Base-by-base conservation (phyloP, 1,139 yeast genomes). In the Maudiozyma humilis region DNA sequence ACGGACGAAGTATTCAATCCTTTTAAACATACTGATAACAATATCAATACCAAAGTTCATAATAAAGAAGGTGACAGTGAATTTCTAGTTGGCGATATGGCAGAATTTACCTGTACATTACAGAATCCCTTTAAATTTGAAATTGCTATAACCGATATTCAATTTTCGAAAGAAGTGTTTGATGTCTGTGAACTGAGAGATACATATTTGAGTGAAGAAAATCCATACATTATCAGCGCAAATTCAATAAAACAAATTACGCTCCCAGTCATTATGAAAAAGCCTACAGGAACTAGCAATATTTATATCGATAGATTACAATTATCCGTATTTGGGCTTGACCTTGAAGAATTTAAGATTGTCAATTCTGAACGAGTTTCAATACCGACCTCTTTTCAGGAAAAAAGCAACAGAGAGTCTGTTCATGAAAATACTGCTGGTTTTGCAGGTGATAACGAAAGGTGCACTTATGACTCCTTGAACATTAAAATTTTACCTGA, bases 111-210 rank as follows among this genome's bases (percentile, higher is more conserved):
- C 16, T 67, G 86, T 1, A 68, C 71, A 2, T 56, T 91, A 8
- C 91, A 84, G 55, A 91, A 91, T 57, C 95, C 96, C 2, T 87
- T 79, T 64, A 75, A 78, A 10, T 87, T 86, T 61, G 87, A 82
- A 41, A 64, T 89, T 10, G 82, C 78, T 38, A 66, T 91, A 3
- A 68, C 69, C 30, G 78, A 77, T 40, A 60, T 86, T 2, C 61
- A 65, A 35, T 63, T 81, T 2, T 65, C 61, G 7, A 58, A 63
- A 14, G 70, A 69, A 39, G 52, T 59, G 1, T 32, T 62, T 7
- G 62, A 65, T 31, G 62, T 63, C 31, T 50, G 66, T 42, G 54
- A 55, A 44, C 31, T 61, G 1, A 52, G 49, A 27, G 42, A 43
- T 8, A 41, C 47, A 17, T 48, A 48, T 15, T 38, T 53, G n/a